Percentiles rank a stretch among this genome's conserved stretches.
These are phyloP conservation scores for Arachis stenosperma DNA, from an alignment of 306 rosid species.

Conservation along the genomic window DNA sequence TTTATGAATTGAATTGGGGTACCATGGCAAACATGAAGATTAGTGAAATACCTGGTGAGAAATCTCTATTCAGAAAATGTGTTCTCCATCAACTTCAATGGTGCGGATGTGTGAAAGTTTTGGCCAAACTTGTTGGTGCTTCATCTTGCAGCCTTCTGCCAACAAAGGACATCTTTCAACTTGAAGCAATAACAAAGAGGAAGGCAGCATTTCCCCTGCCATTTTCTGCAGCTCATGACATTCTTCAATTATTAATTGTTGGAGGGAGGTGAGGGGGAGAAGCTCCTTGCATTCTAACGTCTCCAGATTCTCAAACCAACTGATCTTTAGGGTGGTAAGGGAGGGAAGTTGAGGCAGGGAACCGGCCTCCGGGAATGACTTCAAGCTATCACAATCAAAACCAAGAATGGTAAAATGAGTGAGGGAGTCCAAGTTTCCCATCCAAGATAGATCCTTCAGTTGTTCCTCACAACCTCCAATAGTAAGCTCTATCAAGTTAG, in stretches of 20 bases:
- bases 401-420: background rate
- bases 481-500: background rate
- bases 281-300: background rate
- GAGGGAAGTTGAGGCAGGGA: constrained; percentile 6
- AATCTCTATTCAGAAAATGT: background rate
- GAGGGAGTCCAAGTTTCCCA: background rate
- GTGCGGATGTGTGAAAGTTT: constrained; percentile 3
- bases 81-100: background rate
- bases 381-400: background rate
- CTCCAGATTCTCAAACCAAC: background rate
- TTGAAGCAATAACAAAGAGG: background rate
- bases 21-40: too few relatives aligned
- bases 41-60: background rate
- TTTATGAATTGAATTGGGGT: too few relatives aligned
- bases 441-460: background rate
- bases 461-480: background rate
- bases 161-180: background rate
- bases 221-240: background rate
- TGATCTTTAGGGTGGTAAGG: background rate
- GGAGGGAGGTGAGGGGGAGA: constrained; percentile 27
- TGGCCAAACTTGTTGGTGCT: constrained; percentile 4
- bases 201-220: constrained; percentile 11
- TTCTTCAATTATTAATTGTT: fast-evolving
- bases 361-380: background rate
- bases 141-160: background rate